Evolutionary conservation across 1,284 basidiomycete genomes (phyloP), one percentile per base, ranked within the genome.

Genomic region (Cutaneotrichosporon sp.): DNA sequence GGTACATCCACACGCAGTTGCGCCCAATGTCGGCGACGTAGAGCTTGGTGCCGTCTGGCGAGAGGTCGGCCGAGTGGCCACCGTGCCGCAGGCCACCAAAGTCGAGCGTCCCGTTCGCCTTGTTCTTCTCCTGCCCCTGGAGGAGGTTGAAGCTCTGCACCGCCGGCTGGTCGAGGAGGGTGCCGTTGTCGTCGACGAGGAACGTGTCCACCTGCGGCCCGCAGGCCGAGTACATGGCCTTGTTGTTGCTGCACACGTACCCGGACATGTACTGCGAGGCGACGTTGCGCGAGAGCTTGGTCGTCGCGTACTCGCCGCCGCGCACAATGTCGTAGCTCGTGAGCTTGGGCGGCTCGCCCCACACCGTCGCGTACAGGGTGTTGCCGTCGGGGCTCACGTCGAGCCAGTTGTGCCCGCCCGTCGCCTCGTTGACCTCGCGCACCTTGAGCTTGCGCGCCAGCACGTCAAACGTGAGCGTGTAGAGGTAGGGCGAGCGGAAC

Each of bases 141-240:
- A 67, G 60, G 36, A 66, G 67, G 24, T 53, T 54, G 27, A 67
- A 66, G 31, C 52, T 59, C 63, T 70, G 65, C 14, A 59, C 63
- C 2, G 66, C 64, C 11, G 56, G 24, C 52, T 60, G 50, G 31
- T 70, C 62, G 24, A 68, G 62, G 31, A 79, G 73, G 1, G 60
- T 70, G 8, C 78, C 78, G 1, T 70, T 70, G 14, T 63, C 54
- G 56, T 78, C 72, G 24, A 81, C 54, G 1, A 66, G 65, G 43
- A 79, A 70, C 1, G 77, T 75, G 60, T 81, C 79, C 16, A 78
- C 79, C 16, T 77, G 74, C 1, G 79, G 75, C 24, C 79, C 79
- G 33, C 79, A 77, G 1, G 76, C 78, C 1, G 76, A 77, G 60
- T 80, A 80, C n/a, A 76, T 69, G n/a, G 73, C 73, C 49, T 71